Evolutionary conservation across 305 asterid genomes (phyloP), one percentile per base, ranked within the genome.

Genomic region (Ajuga reptans): DNA sequence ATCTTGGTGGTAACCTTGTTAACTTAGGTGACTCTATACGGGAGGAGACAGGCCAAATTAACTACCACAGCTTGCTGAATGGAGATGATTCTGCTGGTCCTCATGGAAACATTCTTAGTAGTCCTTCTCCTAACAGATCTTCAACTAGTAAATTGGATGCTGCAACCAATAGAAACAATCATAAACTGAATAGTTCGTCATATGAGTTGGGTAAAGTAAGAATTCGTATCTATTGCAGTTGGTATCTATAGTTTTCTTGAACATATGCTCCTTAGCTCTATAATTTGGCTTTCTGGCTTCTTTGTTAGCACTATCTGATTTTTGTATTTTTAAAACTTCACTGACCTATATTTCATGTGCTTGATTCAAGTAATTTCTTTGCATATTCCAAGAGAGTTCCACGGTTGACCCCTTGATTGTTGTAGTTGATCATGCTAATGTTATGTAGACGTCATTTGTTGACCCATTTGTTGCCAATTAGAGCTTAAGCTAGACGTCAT

Each of bases 141-240:
- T 76, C 84, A 68, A 66, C 81, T 63, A 64, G n/a, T 76, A 46
- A 68, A 74, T 72, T 75, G 80, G 72, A 54, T 41, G 74, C 41
- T 64, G 72, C 78, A 67, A 67, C 81, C 16, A 68, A 69, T 31
- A 59, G 52, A 68, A 85, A 80, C 67, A 75, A 63, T 53, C 74
- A 73, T 68, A 66, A 72, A 66, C 72, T 78, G 71, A 69, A 57
- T 53, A 61, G 51, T 69, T 84, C 84, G 2, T 86, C 86, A n/a
- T 45, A 78, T 75, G 81, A 65, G 68, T 75, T 77, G 75, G 75
- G 75, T 77, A 79, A 81, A 31, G 86, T 83, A 80, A 83, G 87
- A 56, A 71, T 71, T 59, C 55, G 2, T 73, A 54, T 69, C 76
- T 58, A 27, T 39, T n/a, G 21, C 42, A 66, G 45, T 71, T 46